Evolutionary conservation across 139 green algal genomes (phyloP).

Genomic region (Trebouxia sp.): DNA sequence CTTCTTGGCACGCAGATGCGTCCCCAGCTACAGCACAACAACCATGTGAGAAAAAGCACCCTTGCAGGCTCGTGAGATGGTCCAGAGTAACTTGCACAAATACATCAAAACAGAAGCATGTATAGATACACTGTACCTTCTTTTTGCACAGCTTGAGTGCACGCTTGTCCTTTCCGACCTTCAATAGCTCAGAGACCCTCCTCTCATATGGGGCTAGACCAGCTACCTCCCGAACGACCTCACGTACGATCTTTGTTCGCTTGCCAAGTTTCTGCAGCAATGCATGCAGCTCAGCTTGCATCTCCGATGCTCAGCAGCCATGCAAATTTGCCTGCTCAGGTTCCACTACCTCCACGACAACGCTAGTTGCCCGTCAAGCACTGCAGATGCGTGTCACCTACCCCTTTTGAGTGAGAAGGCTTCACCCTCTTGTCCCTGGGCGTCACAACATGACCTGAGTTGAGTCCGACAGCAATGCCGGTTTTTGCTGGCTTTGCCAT

Average conservation of each 20-base stretch:
- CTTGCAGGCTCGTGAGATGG: no score
- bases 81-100: no score
- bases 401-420: slow-evolving; percentile 78
- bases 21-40: slow-evolving; percentile 78
- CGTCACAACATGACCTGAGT: slow-evolving; percentile 88
- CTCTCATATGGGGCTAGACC: slow-evolving; percentile 95
- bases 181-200: slow-evolving; percentile 92
- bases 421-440: slow-evolving; percentile 60
- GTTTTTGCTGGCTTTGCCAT: slow-evolving; percentile 29
- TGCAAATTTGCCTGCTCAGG: not conserved
- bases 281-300: no score
- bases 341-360: not conserved
- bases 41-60: no score
- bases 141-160: slow-evolving; percentile 95
- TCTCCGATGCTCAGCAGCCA: no score
- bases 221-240: slow-evolving; percentile 90
- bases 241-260: slow-evolving; percentile 85
- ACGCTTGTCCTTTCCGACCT: slow-evolving; percentile 94
- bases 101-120: slow-evolving; percentile 43
- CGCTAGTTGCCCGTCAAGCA: no score
- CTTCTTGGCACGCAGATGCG: slow-evolving; percentile 92
- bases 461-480: slow-evolving; percentile 85
- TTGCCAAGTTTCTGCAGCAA: slow-evolving; percentile 75
- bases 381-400: slow-evolving; percentile 45
- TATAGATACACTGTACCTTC: slow-evolving; percentile 73